These are phyloP conservation scores for Ceratocystis papillata DNA, from an alignment of 2,329 filamentous ascomycete species.

Conservation along the genomic window DNA sequence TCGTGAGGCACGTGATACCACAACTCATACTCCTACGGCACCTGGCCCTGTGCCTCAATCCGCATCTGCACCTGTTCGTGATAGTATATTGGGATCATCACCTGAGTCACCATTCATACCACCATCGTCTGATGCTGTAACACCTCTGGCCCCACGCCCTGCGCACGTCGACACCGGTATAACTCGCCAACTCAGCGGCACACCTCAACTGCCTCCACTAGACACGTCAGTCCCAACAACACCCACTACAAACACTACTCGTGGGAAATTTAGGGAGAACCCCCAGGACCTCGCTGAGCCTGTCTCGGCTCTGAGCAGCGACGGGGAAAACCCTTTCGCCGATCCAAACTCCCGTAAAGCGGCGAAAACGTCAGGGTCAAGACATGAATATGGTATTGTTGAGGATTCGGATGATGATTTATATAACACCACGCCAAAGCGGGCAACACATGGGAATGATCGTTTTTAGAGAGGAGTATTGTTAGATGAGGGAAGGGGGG, in stretches of 20 bases:
- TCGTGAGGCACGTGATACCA: conserved; percentile 43
- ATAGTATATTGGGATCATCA: not conserved
- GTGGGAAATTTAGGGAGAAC: conserved; percentile 32
- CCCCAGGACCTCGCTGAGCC: conserved; percentile 27
- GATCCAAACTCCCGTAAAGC: conserved; percentile 28
- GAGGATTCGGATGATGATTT: conserved; percentile 33
- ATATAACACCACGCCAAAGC: conserved; percentile 34
- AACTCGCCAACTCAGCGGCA: conserved; percentile 23
- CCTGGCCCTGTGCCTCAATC: conserved; percentile 29
- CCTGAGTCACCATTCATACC: conserved; percentile 4
- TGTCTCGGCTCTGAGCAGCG: conserved; percentile 27
- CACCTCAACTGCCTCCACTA: conserved; percentile 23
- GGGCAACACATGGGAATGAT: not conserved
- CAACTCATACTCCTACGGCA: conserved; percentile 25
- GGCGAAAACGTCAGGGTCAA: conserved; percentile 26
- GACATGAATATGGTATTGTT: conserved; percentile 24
- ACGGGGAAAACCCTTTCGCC: conserved; percentile 32
- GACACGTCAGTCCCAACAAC: conserved; percentile 31
- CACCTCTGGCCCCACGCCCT: conserved; percentile 14
- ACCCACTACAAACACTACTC: conserved; percentile 21
- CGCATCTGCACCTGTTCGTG: conserved; percentile 26
- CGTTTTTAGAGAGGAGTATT: not conserved
- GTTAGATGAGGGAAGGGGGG: not conserved
- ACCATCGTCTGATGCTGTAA: conserved; percentile 10
- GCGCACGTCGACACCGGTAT: conserved; percentile 31